Evolutionary conservation across 768 basidiomycete species (phyloP).

Genomic region (Russula dissimulans): DNA sequence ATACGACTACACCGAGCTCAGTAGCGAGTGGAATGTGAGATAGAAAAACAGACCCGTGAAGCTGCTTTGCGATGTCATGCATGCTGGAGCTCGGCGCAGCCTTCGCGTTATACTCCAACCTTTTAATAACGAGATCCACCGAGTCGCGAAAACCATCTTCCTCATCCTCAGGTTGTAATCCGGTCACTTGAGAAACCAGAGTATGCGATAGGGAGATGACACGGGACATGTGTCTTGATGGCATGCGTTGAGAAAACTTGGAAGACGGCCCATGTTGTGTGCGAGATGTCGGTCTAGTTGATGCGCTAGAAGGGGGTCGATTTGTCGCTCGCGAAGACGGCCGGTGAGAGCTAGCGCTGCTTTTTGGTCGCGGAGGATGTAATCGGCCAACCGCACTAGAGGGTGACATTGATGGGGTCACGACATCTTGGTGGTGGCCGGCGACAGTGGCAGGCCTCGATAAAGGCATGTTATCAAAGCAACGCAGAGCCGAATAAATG

Average conservation of each 20-base stretch:
- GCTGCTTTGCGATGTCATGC: constrained; percentile 40
- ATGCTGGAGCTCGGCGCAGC: constrained; percentile 51
- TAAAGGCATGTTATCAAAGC: constrained; percentile 15
- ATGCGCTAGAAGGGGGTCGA: constrained; percentile 29
- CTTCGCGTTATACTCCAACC: constrained; percentile 49
- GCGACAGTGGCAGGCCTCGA: constrained; percentile 25
- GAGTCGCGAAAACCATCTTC: constrained; percentile 38
- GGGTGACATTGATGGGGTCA: not conserved
- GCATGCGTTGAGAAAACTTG: constrained; percentile 39
- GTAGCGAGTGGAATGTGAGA: not conserved
- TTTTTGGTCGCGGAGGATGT: constrained; percentile 35
- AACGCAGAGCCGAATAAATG: no score
- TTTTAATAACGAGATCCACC: constrained; percentile 50
- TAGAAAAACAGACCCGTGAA: constrained; percentile 40
- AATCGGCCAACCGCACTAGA: constrained; percentile 24
- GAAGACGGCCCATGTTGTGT: constrained; percentile 25
- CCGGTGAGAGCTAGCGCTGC: constrained; percentile 39
- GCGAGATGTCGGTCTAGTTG: constrained; percentile 26
- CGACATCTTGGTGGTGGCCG: constrained; percentile 3
- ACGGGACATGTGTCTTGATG: constrained; percentile 41
- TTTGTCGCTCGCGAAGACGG: constrained; percentile 35
- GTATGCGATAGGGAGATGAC: constrained; percentile 45
- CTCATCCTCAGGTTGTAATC: constrained; percentile 35
- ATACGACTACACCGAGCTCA: constrained; percentile 36
- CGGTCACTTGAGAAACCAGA: constrained; percentile 47